Base-by-base conservation (phyloP, 1,284 basidiomycete genomes). In the Ceratobasidium sp. region DNA sequence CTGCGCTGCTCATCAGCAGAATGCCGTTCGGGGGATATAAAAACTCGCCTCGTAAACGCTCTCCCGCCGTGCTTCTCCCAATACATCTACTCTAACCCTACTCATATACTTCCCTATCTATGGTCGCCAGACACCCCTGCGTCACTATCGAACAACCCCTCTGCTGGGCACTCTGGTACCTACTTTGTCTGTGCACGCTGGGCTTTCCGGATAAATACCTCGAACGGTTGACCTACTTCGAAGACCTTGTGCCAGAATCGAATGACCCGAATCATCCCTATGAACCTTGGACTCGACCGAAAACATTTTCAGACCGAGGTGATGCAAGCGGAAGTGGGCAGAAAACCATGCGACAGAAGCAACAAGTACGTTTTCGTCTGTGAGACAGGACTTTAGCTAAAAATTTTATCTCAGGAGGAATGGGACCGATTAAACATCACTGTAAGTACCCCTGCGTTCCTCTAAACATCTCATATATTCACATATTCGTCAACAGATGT, bases 261-360 rank as follows among this genome's bases (percentile, higher is more conserved):
- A 24, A 37, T 14, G 37, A 48, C 1, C 16, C 59, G 3, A 14
- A 14, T 1, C 0, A 62, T 5, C n/a, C 59, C 24, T 43, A 5
- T 9, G 1, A 9, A 27, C 46, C 34, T 4, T 68, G 65, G 65
- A 29, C 31, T n/a, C 19, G n/a, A 37, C 31, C 31, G 0, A 53
- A 27, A 37, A 49, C 51, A n/a, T 68, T 68, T 27, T 68, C 65
- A 2, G 65, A 68, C 37, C 29, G 65, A 41, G 65, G 65, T 8
- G 51, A 54, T 37, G 1, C 11, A n/a, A 19, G 6, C 19, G 62
- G 62, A 29, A n/a, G 37, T 22, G 3, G n/a, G 19, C 29, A 27
- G 34, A 68, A 68, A 27, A 68, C 51, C n/a, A 68, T 68, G 65
- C 65, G 65, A 0, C 65, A 68, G 13, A 69, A 69, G 19, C 66